Evolutionary conservation across 2,329 filamentous ascomycete species (phyloP).

Genomic region (Ascochyta pisi): DNA sequence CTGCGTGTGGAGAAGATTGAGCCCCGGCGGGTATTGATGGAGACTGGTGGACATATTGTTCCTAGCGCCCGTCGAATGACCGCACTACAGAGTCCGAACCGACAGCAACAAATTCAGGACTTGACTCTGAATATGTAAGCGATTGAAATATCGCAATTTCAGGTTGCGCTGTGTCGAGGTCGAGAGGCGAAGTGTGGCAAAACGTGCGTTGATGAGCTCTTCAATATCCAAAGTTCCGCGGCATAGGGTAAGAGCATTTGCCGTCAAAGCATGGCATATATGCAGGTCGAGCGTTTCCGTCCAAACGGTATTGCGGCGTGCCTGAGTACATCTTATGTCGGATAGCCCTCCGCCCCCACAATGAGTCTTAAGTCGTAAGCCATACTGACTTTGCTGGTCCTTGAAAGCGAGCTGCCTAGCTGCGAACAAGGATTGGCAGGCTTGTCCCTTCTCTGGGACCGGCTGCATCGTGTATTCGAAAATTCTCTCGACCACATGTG

Average conservation of each 20-base stretch:
- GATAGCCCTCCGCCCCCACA: conserved; percentile 39
- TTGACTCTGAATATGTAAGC: conserved; percentile 16
- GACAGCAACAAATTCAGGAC: conserved; percentile 24
- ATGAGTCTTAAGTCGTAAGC: conserved; percentile 43
- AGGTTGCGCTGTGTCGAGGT: conserved; percentile 5
- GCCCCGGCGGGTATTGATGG: conserved; percentile 47
- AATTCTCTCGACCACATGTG: conserved; percentile 42
- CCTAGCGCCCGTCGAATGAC: conserved; percentile 39
- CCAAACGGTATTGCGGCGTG: conserved; percentile 39
- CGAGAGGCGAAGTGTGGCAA: conserved; percentile 14
- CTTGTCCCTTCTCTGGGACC: conserved; percentile 40
- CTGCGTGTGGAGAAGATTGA: conserved; percentile 57
- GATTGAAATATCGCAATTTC: not conserved
- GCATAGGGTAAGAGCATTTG: conserved; percentile 39
- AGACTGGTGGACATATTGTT: conserved; percentile 50
- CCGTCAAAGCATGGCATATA: conserved; percentile 38
- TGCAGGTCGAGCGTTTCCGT: conserved; percentile 42
- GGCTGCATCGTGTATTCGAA: conserved; percentile 47
- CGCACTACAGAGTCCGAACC: conserved; percentile 39
- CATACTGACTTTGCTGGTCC: conserved; percentile 41
- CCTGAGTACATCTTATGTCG: conserved; percentile 48
- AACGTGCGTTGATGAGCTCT: conserved; percentile 17
- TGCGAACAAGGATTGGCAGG: conserved; percentile 41
- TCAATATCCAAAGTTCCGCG: conserved; percentile 24
- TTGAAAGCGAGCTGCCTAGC: conserved; percentile 44